Evolutionary conservation across 352 stramenopile genomes (phyloP).

Genomic region (Globisporangium radiosum): DNA sequence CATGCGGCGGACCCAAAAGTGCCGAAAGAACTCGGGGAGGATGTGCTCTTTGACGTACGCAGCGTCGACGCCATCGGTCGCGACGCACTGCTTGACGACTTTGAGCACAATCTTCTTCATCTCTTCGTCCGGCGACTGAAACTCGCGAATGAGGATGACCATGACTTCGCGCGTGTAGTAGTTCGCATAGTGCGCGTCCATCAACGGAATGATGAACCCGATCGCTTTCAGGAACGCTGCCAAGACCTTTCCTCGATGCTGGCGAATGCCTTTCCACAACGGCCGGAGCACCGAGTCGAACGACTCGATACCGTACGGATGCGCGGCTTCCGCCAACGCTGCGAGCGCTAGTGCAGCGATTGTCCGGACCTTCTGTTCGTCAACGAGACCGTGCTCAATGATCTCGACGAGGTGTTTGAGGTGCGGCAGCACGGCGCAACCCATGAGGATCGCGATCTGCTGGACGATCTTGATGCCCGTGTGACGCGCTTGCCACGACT

Average conservation of each 20-base stretch:
- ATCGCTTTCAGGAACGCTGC: constrained; percentile 99
- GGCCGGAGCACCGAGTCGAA: constrained; percentile 98
- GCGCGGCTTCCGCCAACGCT: constrained; percentile 94
- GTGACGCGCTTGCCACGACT: constrained; percentile 98
- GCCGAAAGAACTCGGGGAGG: constrained; percentile 97
- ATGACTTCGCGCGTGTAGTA: constrained; percentile 99
- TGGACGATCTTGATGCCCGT: constrained; percentile 99
- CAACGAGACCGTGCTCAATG: constrained; percentile 95
- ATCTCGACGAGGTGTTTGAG: constrained; percentile 98
- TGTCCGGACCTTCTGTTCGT: constrained; percentile 98
- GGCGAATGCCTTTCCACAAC: constrained; percentile 96
- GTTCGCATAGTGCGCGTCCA: constrained; percentile 99
- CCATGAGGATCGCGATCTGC: constrained; percentile 98
- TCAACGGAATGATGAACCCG: constrained; percentile 99
- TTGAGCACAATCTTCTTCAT: constrained; percentile 99
- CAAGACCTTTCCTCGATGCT: constrained; percentile 97
- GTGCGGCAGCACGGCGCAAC: constrained; percentile 96
- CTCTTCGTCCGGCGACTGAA: constrained; percentile 98
- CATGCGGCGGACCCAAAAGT: constrained; percentile 99
- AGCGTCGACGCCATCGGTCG: constrained; percentile 97
- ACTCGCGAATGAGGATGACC: constrained; percentile 98
- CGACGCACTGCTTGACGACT: constrained; percentile 97
- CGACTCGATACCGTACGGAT: constrained; percentile 99
- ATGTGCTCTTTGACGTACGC: constrained; percentile 98
- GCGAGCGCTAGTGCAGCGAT: constrained; percentile 98